These are phyloP conservation scores for Citrus australasica DNA, from an alignment of 345 rosid genomes.

Conservation along the genomic window DNA sequence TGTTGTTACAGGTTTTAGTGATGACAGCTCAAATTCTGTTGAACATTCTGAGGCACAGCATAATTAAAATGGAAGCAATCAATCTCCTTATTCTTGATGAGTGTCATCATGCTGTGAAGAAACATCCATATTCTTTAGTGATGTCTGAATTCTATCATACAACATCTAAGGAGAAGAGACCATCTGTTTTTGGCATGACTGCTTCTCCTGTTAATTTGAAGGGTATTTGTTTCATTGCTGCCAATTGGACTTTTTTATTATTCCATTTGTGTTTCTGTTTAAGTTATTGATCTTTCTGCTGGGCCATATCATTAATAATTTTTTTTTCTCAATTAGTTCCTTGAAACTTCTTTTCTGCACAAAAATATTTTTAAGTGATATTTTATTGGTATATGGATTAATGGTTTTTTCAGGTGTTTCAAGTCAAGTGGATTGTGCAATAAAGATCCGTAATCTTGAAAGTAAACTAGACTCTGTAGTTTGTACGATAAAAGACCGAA, in stretches of 20 bases:
- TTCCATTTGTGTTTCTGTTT: background rate
- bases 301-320: background rate
- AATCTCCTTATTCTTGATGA: conserved; percentile 92
- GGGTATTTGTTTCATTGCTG: conserved; percentile 42
- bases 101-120: conserved; percentile 99
- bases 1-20: conserved; percentile 63
- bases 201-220: conserved; percentile 98
- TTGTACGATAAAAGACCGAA: conserved; percentile 89
- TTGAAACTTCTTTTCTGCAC: background rate
- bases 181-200: conserved; percentile 97
- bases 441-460: conserved; percentile 96
- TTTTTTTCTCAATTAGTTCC: background rate
- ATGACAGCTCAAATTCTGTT: conserved; percentile 98
- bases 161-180: conserved; percentile 81
- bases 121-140: conserved; percentile 95
- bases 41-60: conserved; percentile 96
- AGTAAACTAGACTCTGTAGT: conserved; percentile 90
- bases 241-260: background rate
- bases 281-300: background rate
- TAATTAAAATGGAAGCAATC: conserved; percentile 85
- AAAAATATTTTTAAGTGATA: background rate
- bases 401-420: conserved; percentile 67
- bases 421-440: conserved; percentile 95
- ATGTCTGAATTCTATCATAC: conserved; percentile 99
- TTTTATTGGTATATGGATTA: background rate